Evolutionary conservation across 2,329 filamentous ascomycete species (phyloP).

Genomic region (Alternaria consortialis): DNA sequence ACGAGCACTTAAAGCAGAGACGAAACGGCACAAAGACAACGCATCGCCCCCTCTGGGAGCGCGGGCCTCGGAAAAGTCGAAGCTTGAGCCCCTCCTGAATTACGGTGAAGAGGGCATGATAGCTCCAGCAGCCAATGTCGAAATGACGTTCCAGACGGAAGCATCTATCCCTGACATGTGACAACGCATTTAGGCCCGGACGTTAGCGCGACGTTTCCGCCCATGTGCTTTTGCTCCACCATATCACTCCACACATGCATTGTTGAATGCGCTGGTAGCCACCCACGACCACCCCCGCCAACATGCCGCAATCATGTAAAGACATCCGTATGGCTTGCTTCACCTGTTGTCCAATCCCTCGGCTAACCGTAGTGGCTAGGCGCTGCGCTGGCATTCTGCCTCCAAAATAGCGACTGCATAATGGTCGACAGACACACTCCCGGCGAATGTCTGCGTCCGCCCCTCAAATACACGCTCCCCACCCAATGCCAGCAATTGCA

Average conservation of each 20-base stretch:
- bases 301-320: slow-evolving; percentile 95
- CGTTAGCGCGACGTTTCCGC: slow-evolving; percentile 13
- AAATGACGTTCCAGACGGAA: slow-evolving; percentile 17
- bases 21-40: slow-evolving; percentile 7
- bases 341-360: background rate
- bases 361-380: slow-evolving; percentile 63
- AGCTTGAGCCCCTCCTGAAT: slow-evolving; percentile 5
- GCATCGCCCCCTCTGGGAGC: slow-evolving; percentile 14
- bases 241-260: slow-evolving; percentile 10
- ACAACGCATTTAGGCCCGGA: slow-evolving; percentile 19
- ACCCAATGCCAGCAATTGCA: slow-evolving; percentile 91
- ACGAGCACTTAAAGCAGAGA: slow-evolving; percentile 9
- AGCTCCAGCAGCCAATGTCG: background rate
- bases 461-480: slow-evolving; percentile 82
- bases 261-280: slow-evolving; percentile 6
- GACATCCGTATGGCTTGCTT: slow-evolving; percentile 79
- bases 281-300: slow-evolving; percentile 12
- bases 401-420: slow-evolving; percentile 95
- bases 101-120: slow-evolving; percentile 13
- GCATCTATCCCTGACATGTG: slow-evolving; percentile 30
- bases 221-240: slow-evolving; percentile 13
- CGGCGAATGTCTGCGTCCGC: slow-evolving; percentile 85
- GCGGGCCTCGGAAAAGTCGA: slow-evolving; percentile 11
- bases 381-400: slow-evolving; percentile 89
- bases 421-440: slow-evolving; percentile 89